A percentile compares a stretch with the other conserved stretches of the same genome.
Conservation (phyloP, 1,284 basidiomycete genomes). For the Anthracocystis walkeri region DNA sequence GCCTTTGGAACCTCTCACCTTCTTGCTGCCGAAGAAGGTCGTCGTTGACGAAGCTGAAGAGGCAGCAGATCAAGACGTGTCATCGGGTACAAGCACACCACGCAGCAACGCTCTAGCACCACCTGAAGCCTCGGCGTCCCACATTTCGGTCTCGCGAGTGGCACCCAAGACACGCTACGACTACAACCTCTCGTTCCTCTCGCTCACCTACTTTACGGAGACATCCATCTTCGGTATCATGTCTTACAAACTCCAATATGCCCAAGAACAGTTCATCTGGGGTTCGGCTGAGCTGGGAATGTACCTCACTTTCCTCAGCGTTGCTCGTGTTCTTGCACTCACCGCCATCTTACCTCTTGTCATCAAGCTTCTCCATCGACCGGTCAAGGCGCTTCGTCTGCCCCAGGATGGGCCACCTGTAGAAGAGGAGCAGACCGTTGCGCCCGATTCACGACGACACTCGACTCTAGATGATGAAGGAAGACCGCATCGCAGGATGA, state of each 20-base stretch:
- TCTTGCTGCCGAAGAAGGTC: constrained; percentile 58
- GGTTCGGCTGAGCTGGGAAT: constrained; percentile 59
- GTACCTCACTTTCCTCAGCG: constrained; percentile 60
- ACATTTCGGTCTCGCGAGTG: constrained; percentile 61
- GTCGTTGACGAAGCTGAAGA: constrained; percentile 25
- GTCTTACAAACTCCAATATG: constrained; percentile 65
- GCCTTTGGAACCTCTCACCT: constrained; percentile 53
- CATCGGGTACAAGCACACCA: constrained; percentile 24
- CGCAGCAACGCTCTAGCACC: constrained; percentile 22
- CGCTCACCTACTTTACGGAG: constrained; percentile 63
- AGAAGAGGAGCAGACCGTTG: constrained; percentile 31
- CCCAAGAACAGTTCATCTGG: constrained; percentile 64
- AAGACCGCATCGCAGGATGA: constrained; percentile 20
- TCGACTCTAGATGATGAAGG: constrained; percentile 51
- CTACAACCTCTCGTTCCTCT: constrained; percentile 63
- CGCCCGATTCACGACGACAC: constrained; percentile 30
- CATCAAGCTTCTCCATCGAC: constrained; percentile 61
- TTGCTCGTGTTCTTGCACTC: constrained; percentile 61
- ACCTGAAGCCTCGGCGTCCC: constrained; percentile 47
- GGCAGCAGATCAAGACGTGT: neutral
- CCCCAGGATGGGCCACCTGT: constrained; percentile 46
- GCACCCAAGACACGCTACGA: constrained; percentile 50
- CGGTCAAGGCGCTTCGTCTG: constrained; percentile 45
- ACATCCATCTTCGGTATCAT: constrained; percentile 59
- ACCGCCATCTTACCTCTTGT: constrained; percentile 60